Evolutionary conservation across 371 early-diverging fungal species (phyloP).

Genomic region (Caulochytrium protostelioides): DNA sequence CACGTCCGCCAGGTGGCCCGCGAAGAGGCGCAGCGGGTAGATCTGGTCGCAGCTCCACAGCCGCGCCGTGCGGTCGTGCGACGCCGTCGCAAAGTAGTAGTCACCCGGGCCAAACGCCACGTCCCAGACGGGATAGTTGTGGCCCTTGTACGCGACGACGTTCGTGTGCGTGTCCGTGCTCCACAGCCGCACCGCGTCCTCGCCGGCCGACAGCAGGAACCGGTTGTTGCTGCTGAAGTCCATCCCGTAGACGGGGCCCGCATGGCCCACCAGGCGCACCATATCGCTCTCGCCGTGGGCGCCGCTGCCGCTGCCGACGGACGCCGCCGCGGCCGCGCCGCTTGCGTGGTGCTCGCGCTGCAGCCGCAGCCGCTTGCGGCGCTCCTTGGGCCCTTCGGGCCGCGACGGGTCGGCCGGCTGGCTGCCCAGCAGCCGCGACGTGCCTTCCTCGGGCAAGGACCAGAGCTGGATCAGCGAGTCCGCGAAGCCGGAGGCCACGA

Average conservation of each 20-base stretch:
- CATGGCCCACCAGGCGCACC: constrained; percentile 81
- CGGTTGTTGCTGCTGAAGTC: constrained; percentile 75
- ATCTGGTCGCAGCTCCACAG: constrained; percentile 92
- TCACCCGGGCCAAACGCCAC: constrained; percentile 38
- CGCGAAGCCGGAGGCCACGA: constrained; percentile 66
- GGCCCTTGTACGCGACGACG: constrained; percentile 86
- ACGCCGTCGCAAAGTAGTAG: constrained; percentile 92
- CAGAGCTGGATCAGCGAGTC: constrained; percentile 77
- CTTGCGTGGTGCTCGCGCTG: no score
- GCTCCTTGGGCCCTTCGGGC: constrained; percentile 23
- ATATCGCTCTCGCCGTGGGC: no score
- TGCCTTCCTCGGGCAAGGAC: no score
- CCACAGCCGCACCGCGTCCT: constrained; percentile 93
- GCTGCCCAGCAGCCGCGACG: no score
- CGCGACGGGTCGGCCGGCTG: no score
- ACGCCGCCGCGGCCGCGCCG: no score
- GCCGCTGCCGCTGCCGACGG: no score
- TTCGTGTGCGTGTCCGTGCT: constrained; percentile 69
- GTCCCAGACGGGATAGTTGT: constrained; percentile 95
- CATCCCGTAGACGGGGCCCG: constrained; percentile 85
- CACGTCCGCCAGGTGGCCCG: constrained; percentile 94
- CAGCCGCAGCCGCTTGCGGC: constrained; percentile 33
- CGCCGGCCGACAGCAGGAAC: constrained; percentile 79
- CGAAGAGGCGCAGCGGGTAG: constrained; percentile 90
- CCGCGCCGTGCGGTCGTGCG: constrained; percentile 87